Evolutionary conservation across 306 rosid genomes (phyloP).

Genomic region (Vachellia collinsii): DNA sequence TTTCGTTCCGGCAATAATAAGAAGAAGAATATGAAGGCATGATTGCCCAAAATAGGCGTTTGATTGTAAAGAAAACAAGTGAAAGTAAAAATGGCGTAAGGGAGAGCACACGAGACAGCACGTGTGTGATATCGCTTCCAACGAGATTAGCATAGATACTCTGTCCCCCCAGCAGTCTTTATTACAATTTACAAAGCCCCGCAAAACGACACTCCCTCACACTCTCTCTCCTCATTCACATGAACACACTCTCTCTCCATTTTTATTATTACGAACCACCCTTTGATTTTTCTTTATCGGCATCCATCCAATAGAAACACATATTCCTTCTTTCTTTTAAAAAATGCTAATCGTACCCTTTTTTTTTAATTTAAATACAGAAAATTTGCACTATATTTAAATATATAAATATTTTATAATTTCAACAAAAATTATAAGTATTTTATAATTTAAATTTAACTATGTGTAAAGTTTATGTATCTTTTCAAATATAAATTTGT

Average conservation of each 20-base stretch:
- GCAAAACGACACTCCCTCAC: background rate
- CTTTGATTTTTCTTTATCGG: background rate
- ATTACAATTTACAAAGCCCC: background rate
- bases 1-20: background rate
- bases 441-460: too few species aligned
- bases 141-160: conserved; percentile 43
- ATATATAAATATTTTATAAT: too few species aligned
- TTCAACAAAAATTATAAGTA: too few species aligned
- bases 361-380: background rate
- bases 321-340: background rate
- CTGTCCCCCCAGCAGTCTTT: conserved; percentile 20
- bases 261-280: background rate
- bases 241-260: conserved; percentile 4
- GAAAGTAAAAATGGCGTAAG: background rate
- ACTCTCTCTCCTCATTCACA: too few species aligned
- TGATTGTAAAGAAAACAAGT: background rate
- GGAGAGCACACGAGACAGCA: conserved; percentile 46
- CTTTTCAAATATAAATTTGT: too few species aligned
- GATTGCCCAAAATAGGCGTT: conserved; percentile 2
- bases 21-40: background rate
- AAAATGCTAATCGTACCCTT: background rate
- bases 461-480: too few species aligned
- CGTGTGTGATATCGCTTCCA: conserved; percentile 45
- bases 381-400: too few species aligned
- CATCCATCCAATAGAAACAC: too few species aligned